Evolutionary conservation across 164 flowering plant genomes (phyloP).

Genomic region (Vitis rotundifolia): DNA sequence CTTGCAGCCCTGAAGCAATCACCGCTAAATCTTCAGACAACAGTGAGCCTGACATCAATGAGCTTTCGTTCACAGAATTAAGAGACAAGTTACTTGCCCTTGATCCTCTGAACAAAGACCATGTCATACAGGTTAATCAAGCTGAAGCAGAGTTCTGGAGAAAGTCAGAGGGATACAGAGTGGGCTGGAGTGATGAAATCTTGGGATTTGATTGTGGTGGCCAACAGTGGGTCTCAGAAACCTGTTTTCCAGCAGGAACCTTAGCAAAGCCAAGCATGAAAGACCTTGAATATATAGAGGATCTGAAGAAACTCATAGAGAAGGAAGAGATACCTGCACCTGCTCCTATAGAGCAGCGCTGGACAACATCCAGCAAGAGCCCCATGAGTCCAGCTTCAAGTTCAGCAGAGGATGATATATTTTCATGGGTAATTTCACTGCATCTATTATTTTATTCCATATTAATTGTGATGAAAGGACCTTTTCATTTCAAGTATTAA

Average conservation of each 20-base stretch:
- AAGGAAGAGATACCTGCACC: conserved; percentile 88
- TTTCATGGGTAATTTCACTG: conserved; percentile 79
- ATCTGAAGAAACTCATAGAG: conserved; percentile 77
- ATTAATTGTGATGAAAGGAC: background rate
- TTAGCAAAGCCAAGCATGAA: conserved; percentile 84
- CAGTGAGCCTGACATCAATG: conserved; percentile 54
- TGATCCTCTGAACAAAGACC: conserved; percentile 89
- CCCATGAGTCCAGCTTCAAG: conserved; percentile 96
- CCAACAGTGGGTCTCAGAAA: conserved; percentile 99
- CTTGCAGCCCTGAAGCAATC: conserved; percentile 43
- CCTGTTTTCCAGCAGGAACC: conserved; percentile 91
- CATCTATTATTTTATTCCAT: conserved; percentile 5
- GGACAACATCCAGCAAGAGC: conserved; percentile 90
- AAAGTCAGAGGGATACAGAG: conserved; percentile 94
- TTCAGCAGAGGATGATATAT: conserved; percentile 69
- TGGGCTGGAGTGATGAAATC: conserved; percentile 99
- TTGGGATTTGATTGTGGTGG: conserved; percentile 99
- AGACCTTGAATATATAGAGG: conserved; percentile 83
- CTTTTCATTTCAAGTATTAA: background rate
- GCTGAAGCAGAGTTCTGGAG: conserved; percentile 99
- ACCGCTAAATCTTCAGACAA: conserved; percentile 27
- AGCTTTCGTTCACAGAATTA: conserved; percentile 85
- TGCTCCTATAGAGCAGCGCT: conserved; percentile 96
- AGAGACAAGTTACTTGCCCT: conserved; percentile 93
- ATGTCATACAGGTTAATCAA: conserved; percentile 73